Percentiles rank a stretch among this genome's conserved stretches.
These are phyloP conservation scores for Canavalia ensiformis DNA, from an alignment of 306 rosid species.

Conservation along the genomic window DNA sequence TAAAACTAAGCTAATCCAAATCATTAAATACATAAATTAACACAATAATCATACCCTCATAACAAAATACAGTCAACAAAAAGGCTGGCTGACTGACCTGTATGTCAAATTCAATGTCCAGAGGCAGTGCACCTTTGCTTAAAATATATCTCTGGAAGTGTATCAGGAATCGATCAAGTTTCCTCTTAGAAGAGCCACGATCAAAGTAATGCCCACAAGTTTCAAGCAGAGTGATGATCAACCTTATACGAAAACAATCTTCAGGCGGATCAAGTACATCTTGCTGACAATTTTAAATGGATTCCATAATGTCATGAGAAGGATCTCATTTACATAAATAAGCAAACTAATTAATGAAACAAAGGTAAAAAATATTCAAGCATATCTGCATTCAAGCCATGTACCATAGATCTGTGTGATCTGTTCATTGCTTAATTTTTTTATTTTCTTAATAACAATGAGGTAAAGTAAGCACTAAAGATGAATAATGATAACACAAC, in stretches of 20 bases:
- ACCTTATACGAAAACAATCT: slow-evolving; percentile 96
- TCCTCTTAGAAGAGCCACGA: slow-evolving; percentile 97
- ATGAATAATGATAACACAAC: not conserved
- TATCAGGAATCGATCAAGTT: slow-evolving; percentile 86
- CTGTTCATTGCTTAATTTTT: not conserved
- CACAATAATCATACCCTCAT: slow-evolving; percentile 7
- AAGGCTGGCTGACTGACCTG: slow-evolving; percentile 71
- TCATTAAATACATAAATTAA: slow-evolving; percentile 26
- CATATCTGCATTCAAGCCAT: slow-evolving; percentile 5
- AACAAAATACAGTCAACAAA: slow-evolving; percentile 32
- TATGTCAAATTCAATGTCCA: slow-evolving; percentile 92
- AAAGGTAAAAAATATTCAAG: not conserved
- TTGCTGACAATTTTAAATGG: slow-evolving; percentile 68
- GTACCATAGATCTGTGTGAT: slow-evolving; percentile 3
- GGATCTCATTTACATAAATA: slow-evolving; percentile 29
- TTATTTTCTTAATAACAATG: not conserved
- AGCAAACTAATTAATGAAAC: slow-evolving; percentile 15
- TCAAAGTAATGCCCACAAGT: slow-evolving; percentile 99
- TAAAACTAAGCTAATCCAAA: slow-evolving; percentile 23
- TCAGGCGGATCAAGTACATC: slow-evolving; percentile 94
- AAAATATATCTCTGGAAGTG: slow-evolving; percentile 92
- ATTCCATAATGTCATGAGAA: slow-evolving; percentile 43
- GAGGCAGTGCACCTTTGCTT: slow-evolving; percentile 89
- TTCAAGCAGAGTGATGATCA: slow-evolving; percentile 92
- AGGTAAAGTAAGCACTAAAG: not conserved